Evolutionary conservation across 768 basidiomycete species (phyloP).

Genomic region (Termitomyces sp.): DNA sequence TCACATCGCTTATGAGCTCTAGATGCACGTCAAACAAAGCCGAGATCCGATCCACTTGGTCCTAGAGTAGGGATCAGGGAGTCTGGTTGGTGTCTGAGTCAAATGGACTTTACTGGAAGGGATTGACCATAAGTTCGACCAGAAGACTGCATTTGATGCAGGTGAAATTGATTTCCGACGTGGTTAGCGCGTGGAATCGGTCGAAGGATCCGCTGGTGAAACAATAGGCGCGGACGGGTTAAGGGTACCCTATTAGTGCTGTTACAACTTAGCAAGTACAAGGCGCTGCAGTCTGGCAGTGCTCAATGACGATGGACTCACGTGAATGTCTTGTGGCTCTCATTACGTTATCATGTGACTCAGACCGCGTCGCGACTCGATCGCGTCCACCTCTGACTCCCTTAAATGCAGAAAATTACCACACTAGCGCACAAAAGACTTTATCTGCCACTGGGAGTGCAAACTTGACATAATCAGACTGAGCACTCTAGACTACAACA

Average conservation of each 20-base stretch:
- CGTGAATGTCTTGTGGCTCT: no score
- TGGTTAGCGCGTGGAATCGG: background rate
- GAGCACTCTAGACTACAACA: background rate
- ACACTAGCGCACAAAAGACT: background rate
- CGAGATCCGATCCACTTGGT: conserved; percentile 69
- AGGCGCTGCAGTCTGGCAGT: no score
- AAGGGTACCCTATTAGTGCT: background rate
- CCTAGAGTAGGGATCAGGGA: conserved; percentile 39
- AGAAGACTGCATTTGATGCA: conserved; percentile 8
- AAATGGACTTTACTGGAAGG: conserved; percentile 46
- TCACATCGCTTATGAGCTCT: conserved; percentile 63
- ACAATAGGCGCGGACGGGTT: background rate
- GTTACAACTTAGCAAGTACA: no score
- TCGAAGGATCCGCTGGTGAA: background rate
- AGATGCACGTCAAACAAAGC: conserved; percentile 61
- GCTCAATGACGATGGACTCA: background rate
- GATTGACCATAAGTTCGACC: conserved; percentile 47
- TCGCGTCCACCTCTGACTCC: no score
- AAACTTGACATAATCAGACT: no score
- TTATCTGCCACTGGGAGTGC: background rate
- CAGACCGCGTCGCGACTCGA: background rate
- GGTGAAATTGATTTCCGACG: background rate
- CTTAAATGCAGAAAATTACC: no score
- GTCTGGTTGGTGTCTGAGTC: conserved; percentile 9
- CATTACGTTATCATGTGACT: background rate